phyloP scores from a whole-genome alignment of 2,329 filamentous ascomycete genomes.

The Trichoderma pleuroti region DNA sequence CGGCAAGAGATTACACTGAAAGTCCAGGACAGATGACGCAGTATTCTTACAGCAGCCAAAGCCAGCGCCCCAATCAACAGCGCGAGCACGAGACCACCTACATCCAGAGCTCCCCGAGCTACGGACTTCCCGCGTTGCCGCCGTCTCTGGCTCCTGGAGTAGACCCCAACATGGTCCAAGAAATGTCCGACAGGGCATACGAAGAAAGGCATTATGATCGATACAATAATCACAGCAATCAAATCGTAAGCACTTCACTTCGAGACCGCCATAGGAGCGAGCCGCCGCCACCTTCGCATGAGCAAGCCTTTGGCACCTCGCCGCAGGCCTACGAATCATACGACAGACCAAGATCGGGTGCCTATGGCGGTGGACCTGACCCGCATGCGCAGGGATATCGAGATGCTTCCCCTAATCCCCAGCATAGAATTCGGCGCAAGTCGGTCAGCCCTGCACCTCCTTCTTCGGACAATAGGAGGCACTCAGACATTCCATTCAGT shows the following conservation, averaged over 20 bases:
- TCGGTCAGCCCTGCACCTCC: slow-evolving; percentile 69
- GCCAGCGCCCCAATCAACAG: slow-evolving; percentile 31
- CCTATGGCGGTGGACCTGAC: slow-evolving; percentile 38
- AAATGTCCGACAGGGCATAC: slow-evolving; percentile 56
- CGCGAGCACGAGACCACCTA: slow-evolving; percentile 38
- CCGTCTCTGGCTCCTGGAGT: slow-evolving; percentile 59
- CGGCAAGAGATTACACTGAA: slow-evolving; percentile 36
- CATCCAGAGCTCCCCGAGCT: slow-evolving; percentile 33
- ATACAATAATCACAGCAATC: slow-evolving; percentile 40
- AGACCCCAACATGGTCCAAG: slow-evolving; percentile 53
- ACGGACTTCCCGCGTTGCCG: slow-evolving; percentile 49
- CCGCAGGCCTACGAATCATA: slow-evolving; percentile 40
- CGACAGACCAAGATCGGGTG: slow-evolving; percentile 38
- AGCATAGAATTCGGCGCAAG: slow-evolving; percentile 58
- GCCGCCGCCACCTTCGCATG: slow-evolving; percentile 25
- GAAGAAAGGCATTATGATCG: slow-evolving; percentile 48
- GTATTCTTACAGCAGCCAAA: slow-evolving; percentile 30
- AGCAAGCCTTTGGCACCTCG: slow-evolving; percentile 28
- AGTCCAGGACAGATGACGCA: slow-evolving; percentile 31
- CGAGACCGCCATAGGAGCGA: slow-evolving; percentile 41
- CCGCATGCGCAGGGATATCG: slow-evolving; percentile 27
- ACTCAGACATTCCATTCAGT: slow-evolving; percentile 65
- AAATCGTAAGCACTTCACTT: slow-evolving; percentile 39
- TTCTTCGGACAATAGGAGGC: slow-evolving; percentile 44
- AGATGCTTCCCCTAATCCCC: slow-evolving; percentile 38